Percentiles rank a stretch among this genome's conserved stretches.
These are phyloP conservation scores for Apiospora aurea DNA, from an alignment of 2,329 filamentous ascomycete species.

Conservation along the genomic window DNA sequence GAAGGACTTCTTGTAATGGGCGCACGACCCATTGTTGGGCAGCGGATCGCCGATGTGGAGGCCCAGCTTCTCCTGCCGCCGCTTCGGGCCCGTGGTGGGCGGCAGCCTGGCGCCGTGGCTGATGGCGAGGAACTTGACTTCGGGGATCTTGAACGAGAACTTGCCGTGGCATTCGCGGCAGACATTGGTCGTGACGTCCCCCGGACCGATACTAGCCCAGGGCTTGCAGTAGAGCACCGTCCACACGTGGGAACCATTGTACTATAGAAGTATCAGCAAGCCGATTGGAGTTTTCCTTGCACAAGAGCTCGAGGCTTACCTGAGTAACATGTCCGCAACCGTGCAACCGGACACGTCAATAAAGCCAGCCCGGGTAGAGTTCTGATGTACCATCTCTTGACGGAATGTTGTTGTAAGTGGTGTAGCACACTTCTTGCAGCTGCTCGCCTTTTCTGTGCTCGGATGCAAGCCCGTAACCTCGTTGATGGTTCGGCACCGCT, in stretches of 20 bases:
- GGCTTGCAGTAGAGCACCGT: conserved; percentile 74
- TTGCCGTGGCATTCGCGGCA: conserved; percentile 82
- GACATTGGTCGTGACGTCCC: conserved; percentile 77
- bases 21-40: conserved; percentile 59
- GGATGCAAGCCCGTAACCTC: conserved; percentile 73
- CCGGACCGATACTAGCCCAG: conserved; percentile 74
- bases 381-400: conserved; percentile 74
- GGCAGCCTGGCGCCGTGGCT: conserved; percentile 58
- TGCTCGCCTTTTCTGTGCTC: conserved; percentile 55
- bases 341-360: conserved; percentile 79
- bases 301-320: conserved; percentile 46
- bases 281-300: background rate
- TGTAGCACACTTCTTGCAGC: conserved; percentile 67
- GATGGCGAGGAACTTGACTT: conserved; percentile 79
- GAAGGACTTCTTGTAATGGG: conserved; percentile 65
- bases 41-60: conserved; percentile 64
- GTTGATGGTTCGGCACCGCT: conserved; percentile 76
- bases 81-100: conserved; percentile 49
- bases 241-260: conserved; percentile 81
- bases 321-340: conserved; percentile 77
- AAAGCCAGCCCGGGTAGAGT: conserved; percentile 79
- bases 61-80: conserved; percentile 61
- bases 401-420: conserved; percentile 63
- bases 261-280: conserved; percentile 49
- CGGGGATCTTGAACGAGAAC: conserved; percentile 81